Percentiles rank a stretch among this genome's conserved stretches.
phyloP scores from a whole-genome alignment of 495 filamentous ascomycete species.

The Glonium stellatum region DNA sequence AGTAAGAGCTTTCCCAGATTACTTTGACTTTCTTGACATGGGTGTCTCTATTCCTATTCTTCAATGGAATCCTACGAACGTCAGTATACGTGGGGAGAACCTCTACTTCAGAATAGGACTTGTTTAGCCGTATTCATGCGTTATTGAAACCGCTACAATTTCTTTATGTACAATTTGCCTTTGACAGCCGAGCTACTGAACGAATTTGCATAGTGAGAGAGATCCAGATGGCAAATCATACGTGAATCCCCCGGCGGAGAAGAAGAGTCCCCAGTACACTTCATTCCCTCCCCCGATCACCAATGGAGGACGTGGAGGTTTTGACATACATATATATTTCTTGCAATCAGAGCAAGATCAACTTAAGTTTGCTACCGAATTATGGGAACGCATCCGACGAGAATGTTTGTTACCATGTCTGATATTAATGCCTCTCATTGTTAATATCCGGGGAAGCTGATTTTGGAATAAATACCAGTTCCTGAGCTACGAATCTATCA shows the following conservation, averaged over 20 bases:
- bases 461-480: slow-evolving; percentile 42
- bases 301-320: slow-evolving; percentile 41
- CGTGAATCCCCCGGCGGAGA: slow-evolving; percentile 31
- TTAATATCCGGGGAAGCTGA: background rate
- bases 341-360: slow-evolving; percentile 54
- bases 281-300: slow-evolving; percentile 32
- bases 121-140: no score
- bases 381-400: slow-evolving; percentile 70
- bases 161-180: background rate
- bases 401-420: slow-evolving; percentile 54
- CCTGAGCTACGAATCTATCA: slow-evolving; percentile 79
- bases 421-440: background rate
- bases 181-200: background rate
- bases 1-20: slow-evolving; percentile 13
- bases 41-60: no score
- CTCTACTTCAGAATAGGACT: no score
- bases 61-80: no score
- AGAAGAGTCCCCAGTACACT: slow-evolving; percentile 30
- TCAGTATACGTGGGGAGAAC: no score
- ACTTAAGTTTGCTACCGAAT: slow-evolving; percentile 55
- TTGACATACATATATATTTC: slow-evolving; percentile 77
- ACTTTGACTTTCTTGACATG: no score
- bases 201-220: slow-evolving; percentile 24
- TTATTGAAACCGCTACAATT: background rate
- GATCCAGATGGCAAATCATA: slow-evolving; percentile 35